phyloP scores from a whole-genome alignment of 345 rosid species.

The rapeseed (Brassica napus) region Da-Ae NC_063445.1:42428001-42428500 shows the following conservation, averaged over 20 bases:
- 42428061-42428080: not conserved
- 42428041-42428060: not conserved
- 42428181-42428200: not conserved
- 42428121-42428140: not conserved
- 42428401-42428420: not conserved
- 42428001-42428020: not conserved
- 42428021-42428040: not conserved
- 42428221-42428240: not conserved
- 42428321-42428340: not conserved
- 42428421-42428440: not conserved
- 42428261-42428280: not conserved
- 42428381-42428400: not conserved
- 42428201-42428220: not conserved
- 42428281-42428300: not conserved
- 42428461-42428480: not conserved
- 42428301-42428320: not conserved
- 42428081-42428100: not conserved
- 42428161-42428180: not conserved
- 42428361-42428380: not conserved
- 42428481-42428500: not conserved
- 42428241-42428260: not conserved
- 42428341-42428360: not conserved
- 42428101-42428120: not conserved
- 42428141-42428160: no score
- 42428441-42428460: not conserved